phyloP scores from a whole-genome alignment of 192 early-diverging fungal species.

The Linnemannia hyalina region DNA sequence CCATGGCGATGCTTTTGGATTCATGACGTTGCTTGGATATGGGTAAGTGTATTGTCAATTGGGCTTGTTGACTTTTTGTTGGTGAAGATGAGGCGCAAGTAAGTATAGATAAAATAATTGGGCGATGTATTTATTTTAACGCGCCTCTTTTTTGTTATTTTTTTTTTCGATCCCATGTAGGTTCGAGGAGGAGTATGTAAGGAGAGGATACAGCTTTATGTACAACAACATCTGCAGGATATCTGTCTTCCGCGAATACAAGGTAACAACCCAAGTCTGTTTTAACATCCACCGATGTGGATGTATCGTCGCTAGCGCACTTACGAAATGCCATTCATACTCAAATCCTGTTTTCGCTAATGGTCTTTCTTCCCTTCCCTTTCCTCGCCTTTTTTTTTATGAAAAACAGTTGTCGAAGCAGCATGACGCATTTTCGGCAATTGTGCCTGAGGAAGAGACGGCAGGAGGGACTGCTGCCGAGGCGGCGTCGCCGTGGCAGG shows the following conservation, averaged over 20 bases:
- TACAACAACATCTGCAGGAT: constrained; percentile 55
- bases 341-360: background rate
- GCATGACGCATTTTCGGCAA: constrained; percentile 46
- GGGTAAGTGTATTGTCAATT: constrained; percentile 15
- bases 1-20: constrained; percentile 49
- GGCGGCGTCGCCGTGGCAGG: constrained; percentile 36
- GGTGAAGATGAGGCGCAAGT: background rate
- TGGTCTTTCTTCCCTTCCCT: background rate
- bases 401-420: constrained; percentile 40
- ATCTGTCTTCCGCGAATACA: constrained; percentile 53
- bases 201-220: constrained; percentile 52
- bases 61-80: background rate
- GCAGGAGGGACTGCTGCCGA: constrained; percentile 8
- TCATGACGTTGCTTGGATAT: constrained; percentile 41
- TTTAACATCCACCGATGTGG: too few species aligned
- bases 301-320: background rate
- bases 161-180: background rate
- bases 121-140: background rate
- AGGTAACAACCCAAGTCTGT: constrained; percentile 8
- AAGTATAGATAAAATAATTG: background rate
- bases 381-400: background rate
- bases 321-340: background rate
- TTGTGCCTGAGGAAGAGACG: constrained; percentile 32
- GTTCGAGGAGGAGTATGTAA: constrained; percentile 51
- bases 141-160: background rate